Conservation (phyloP, 2,329 filamentous ascomycete genomes). For the Fusarium torulosum region DNA sequence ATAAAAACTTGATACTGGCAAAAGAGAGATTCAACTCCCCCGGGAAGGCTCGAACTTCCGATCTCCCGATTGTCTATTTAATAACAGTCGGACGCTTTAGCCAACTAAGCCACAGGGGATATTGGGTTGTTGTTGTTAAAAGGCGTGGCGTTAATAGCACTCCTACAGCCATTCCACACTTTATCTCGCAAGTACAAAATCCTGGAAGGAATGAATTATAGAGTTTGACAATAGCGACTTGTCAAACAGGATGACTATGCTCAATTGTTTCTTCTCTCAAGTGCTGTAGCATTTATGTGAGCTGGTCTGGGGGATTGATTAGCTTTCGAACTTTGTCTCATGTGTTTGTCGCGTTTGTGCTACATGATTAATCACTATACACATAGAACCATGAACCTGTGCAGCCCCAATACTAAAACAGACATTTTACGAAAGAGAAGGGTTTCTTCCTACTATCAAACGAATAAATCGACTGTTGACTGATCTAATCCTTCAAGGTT, state of each 20-base stretch:
- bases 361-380: background rate
- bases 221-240: background rate
- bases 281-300: background rate
- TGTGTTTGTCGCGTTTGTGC: background rate
- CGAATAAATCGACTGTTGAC: background rate
- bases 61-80: slow-evolving; percentile 48
- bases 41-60: slow-evolving; percentile 50
- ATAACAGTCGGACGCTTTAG: slow-evolving; percentile 47
- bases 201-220: background rate
- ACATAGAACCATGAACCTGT: background rate
- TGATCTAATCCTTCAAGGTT: no score
- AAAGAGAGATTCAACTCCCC: slow-evolving; percentile 37
- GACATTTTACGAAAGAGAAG: background rate
- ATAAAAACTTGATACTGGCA: background rate
- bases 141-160: fast-evolving
- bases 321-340: background rate
- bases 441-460: background rate
- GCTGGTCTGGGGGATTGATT: background rate
- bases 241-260: background rate
- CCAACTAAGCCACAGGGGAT: slow-evolving; percentile 46
- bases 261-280: background rate
- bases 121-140: slow-evolving; percentile 7
- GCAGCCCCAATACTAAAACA: background rate
- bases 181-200: background rate
- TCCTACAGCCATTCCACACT: background rate